A percentile compares a stretch with the other conserved stretches of the same genome.
phyloP scores from a whole-genome alignment of 495 filamentous ascomycete genomes.

The Achaetomiella virescens region DNA sequence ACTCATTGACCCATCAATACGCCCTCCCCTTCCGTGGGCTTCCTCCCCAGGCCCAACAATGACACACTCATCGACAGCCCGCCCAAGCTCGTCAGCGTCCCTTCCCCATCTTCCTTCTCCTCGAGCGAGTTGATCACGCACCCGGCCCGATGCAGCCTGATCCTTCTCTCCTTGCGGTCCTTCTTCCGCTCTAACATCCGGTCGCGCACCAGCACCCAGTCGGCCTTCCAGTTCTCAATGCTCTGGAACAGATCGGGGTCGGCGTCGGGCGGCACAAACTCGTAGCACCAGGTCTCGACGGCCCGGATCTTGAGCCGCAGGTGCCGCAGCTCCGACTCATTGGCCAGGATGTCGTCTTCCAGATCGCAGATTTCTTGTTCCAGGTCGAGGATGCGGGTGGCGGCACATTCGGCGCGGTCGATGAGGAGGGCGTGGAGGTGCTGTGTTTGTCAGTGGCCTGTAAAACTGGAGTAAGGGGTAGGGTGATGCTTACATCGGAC shows the following conservation, averaged over 20 bases:
- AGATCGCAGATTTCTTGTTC: slow-evolving; percentile 43
- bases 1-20: not conserved
- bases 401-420: slow-evolving; percentile 45
- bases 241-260: slow-evolving; percentile 39
- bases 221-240: slow-evolving; percentile 42
- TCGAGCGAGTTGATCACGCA: slow-evolving; percentile 4
- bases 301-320: slow-evolving; percentile 49
- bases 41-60: not conserved
- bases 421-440: slow-evolving; percentile 49
- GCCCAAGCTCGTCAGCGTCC: slow-evolving; percentile 5
- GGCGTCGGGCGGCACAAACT: slow-evolving; percentile 31
- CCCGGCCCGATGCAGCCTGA: slow-evolving; percentile 6
- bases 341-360: slow-evolving; percentile 28
- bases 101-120: not conserved
- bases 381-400: slow-evolving; percentile 45
- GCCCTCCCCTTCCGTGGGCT: no score
- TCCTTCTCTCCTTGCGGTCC: slow-evolving; percentile 6
- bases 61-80: slow-evolving; percentile 5
- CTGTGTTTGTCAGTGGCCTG: slow-evolving; percentile 18
- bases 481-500: slow-evolving; percentile 36
- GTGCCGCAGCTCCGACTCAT: slow-evolving; percentile 41
- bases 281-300: slow-evolving; percentile 44
- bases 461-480: not conserved
- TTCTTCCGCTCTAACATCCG: slow-evolving; percentile 22
- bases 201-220: slow-evolving; percentile 33